Conservation (phyloP, 2,329 filamentous ascomycete species). For the Sporothrix pseudoabietina region DNA sequence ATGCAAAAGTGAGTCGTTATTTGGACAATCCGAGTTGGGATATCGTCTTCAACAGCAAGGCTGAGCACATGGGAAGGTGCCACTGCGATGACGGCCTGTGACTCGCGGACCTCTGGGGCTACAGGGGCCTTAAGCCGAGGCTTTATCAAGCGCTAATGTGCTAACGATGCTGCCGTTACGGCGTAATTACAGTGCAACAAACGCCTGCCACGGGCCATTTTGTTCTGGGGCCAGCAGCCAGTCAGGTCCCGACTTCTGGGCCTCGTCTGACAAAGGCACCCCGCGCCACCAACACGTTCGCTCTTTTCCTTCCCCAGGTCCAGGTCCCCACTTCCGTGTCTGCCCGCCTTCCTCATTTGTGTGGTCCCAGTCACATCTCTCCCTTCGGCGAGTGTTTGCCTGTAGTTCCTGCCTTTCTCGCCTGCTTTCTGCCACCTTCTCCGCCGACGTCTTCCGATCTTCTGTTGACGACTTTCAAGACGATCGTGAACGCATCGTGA, state of each 20-base stretch:
- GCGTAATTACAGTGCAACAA: not conserved
- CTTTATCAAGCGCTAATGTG: slow-evolving; percentile 23
- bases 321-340: slow-evolving; percentile 3
- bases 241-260: not conserved
- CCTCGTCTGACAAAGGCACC: not conserved
- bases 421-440: slow-evolving; percentile 14
- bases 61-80: slow-evolving; percentile 19
- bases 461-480: not conserved
- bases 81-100: not conserved
- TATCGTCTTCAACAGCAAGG: not conserved
- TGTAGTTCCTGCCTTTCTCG: not conserved
- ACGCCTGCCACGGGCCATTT: not conserved
- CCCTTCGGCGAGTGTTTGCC: not conserved
- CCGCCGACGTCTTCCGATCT: not conserved
- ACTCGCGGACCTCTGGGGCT: not conserved
- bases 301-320: not conserved
- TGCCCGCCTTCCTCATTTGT: slow-evolving; percentile 24
- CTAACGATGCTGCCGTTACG: slow-evolving; percentile 12
- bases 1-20: not conserved
- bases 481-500: not conserved
- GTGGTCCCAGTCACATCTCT: not conserved
- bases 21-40: not conserved
- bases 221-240: not conserved
- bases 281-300: not conserved
- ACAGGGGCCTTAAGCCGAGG: slow-evolving; percentile 24